Base-by-base conservation (phyloP, 257 asterid species). In the Solanum pimpinellifolium region DNA sequence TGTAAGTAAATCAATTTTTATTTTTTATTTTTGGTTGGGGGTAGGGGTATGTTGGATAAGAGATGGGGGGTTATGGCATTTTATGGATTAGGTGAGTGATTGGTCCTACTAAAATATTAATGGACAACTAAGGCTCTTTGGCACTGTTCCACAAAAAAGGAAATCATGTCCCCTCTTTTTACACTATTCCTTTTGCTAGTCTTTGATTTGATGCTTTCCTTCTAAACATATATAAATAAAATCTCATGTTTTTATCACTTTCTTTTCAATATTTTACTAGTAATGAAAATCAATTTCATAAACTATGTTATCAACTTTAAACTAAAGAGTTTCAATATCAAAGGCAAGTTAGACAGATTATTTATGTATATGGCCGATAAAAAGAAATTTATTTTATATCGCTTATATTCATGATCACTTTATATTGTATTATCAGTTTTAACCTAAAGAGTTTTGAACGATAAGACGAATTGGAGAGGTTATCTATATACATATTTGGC, bases 41-140 rank as follows among this genome's bases (percentile, higher is more conserved):
- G 0, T 5, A 1, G 21, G 14, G 14, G 14, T 15, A 46, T 5
- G 69, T 5, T 29, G 85, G 20, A 18, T 47, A 76, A 73, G 77
- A 14, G 74, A 72, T 62, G 25, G 88, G 91, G 91, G 90, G 87
- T 82, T 85, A 90, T 90, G 92, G 90, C 89, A 87, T 89, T 46
- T 83, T 89, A 80, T 76, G 92, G 87, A 81, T 88, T 90, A 87
- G 93, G 92, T 89, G 88, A 88, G 86, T 76, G 29, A 33, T 87
- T 65, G 90, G 90, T 84, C 90, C 91, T 92, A 89, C 52, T 49
- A 86, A 83, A 81, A 85, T 86, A 87, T 89, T 75, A 89, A 91
- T 90, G 93, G 90, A 90, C 92, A 91, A 88, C 93, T 89, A 89
- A 89, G 90, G 91, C 78, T 74, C 52, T 49, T 86, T 90, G 90